Base-by-base conservation (phyloP, 306 rosid genomes). In the Malus sieversii region DNA sequence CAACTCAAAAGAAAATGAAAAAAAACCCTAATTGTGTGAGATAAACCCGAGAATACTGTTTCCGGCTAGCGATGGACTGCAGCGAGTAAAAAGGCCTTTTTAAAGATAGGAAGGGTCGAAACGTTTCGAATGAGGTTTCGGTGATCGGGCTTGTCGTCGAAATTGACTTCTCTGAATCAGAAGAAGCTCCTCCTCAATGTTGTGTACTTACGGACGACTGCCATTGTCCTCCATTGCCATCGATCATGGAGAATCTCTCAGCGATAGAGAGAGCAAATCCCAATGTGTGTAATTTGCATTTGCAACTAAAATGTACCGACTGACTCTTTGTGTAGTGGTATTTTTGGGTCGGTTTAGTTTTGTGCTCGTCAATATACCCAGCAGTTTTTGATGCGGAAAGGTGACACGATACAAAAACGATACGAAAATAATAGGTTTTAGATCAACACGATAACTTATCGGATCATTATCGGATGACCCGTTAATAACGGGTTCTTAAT, bases 151-250 rank as follows among this genome's bases (percentile, higher is more conserved):
- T 74, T 67, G 30, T 38, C 76, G 16, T 68, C 63, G 4, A 82
- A 68, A 33, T 40, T 68, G 33, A 55, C 42, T 42, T 79, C 78
- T 13, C 48, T 71, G 68, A 75, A 42, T 6, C 61, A 60, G 62
- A 27, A 66, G 67, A 44, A 45, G 6, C 51, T 45, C 51, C 75
- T 75, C 9, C 78, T 68, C 44, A 70, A 38, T 27, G 59, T 25
- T 22, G 67, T 64, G 64, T 71, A 74, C 66, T 68, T 67, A 57
- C 75, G 71, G 6, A 59, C 75, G 29, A 27, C 78, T 78, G 2
- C 55, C 76, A 38, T 65, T 71, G 66, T 83, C 75, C 12, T 75
- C 80, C 80, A 72, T 51, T 33, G 75, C 78, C 75, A 79, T 75
- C 71, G 59, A 55, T 57, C 74, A 23, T 20, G 4, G 42, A 63